Base-by-base conservation (phyloP, 2,329 filamentous ascomycete species). In the Calcarisporium arbuscula region DNA sequence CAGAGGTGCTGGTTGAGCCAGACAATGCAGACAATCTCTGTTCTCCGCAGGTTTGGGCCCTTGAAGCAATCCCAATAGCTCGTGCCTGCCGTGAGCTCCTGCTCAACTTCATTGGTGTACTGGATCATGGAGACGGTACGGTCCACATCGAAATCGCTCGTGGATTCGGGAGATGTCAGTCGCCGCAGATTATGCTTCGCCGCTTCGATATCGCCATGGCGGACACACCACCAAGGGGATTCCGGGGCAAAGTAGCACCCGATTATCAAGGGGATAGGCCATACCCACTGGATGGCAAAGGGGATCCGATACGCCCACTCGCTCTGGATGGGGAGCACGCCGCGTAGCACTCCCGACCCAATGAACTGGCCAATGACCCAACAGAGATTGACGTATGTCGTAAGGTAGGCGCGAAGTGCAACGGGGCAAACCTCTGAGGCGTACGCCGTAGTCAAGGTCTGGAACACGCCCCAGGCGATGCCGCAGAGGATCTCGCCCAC, bases 401-500 rank as follows among this genome's bases (percentile, higher is more conserved):
- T 57, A 3, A 67, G 43, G 30, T 60, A 64, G 2, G 53, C 41
- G 11, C 50, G 37, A 9, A 52, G 14, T 46, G 51, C 15, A 56
- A 52, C 19, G 44, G 64, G 53, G 15, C 48, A 43, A 6, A 54
- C 48, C 27, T 67, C 64, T 2, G 63, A 58, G 1, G 62, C 61
- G 31, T 67, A 66, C 1, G 62, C 56, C 0, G 59, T 54, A 1
- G 54, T 53, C 9, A 66, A 45, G 1, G 60, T 62, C 20, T 58
- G 55, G 30, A 65, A 48, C 3, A 47, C 47, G 12, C 51, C 51
- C 44, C 59, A 63, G 0, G 61, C 55, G 5, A 67, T 26, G n/a
- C 68, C 68, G 30, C 60, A 66, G 5, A 70, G 54, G 8, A 70
- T 42, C 39, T 71, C 58, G 1, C 64, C 66, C 0, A 59, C 49